Evolutionary conservation across 169 alveolate genomes (phyloP).

Genomic region (Theileria orientalis): DNA sequence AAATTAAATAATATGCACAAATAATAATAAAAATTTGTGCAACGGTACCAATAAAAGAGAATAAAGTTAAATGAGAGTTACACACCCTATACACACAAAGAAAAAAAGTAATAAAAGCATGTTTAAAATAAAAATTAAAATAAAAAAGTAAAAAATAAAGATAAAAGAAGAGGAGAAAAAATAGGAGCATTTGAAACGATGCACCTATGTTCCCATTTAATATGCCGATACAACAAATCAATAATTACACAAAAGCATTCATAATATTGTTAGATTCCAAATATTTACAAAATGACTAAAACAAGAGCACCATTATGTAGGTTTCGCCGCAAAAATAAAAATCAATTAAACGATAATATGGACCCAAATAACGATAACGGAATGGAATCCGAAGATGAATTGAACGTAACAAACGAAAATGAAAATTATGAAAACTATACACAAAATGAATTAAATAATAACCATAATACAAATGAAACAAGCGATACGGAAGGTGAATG

Average conservation of each 20-base stretch:
- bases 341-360: slow-evolving; percentile 3
- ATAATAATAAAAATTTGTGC: slow-evolving; percentile 23
- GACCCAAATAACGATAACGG: slow-evolving; percentile 40
- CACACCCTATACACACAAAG: background rate
- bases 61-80: slow-evolving; percentile 30
- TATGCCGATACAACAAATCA: too few species aligned
- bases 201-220: slow-evolving; percentile 28
- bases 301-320: slow-evolving; percentile 51
- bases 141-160: background rate
- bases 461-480: background rate
- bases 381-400: slow-evolving; percentile 58
- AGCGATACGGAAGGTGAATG: background rate
- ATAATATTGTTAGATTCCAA: slow-evolving; percentile 13
- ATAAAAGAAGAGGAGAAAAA: background rate
- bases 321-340: slow-evolving; percentile 42
- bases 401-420: slow-evolving; percentile 4
- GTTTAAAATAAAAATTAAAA: background rate
- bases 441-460: background rate
- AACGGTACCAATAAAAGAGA: slow-evolving; percentile 14
- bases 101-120: background rate
- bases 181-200: slow-evolving; percentile 2
- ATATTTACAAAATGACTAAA: slow-evolving; percentile 2
- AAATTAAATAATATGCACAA: too few species aligned
- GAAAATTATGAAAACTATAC: background rate
- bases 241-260: too few species aligned